These are phyloP conservation scores for Cyclostephanos tholiformis DNA, from an alignment of 108 stramenopile species.

Conservation along the genomic window DNA sequence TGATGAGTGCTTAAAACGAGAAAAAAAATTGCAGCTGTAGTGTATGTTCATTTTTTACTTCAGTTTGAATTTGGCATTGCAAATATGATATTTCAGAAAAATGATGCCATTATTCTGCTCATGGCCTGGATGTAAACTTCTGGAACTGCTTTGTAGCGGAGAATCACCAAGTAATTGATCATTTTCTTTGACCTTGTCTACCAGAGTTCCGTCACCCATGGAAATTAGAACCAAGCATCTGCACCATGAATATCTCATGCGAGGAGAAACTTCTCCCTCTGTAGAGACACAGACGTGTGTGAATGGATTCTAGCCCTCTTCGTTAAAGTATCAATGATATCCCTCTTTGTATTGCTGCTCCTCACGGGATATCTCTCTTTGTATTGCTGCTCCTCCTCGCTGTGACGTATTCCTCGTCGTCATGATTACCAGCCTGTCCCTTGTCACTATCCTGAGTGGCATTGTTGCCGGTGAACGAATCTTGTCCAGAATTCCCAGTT, in stretches of 20 bases:
- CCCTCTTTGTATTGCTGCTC: background rate
- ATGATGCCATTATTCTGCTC: too few relatives aligned
- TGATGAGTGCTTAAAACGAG: too few relatives aligned
- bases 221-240: too few relatives aligned
- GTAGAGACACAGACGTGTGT: conserved; percentile 12
- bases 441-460: background rate
- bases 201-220: conserved; percentile 2
- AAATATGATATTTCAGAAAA: too few relatives aligned
- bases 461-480: background rate
- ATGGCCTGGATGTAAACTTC: conserved; percentile 51
- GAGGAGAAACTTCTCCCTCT: background rate
- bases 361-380: too few relatives aligned
- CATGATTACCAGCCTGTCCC: background rate
- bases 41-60: too few relatives aligned
- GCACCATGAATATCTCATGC: background rate
- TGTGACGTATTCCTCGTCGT: background rate
- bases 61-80: too few relatives aligned
- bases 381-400: too few relatives aligned
- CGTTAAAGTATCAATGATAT: background rate
- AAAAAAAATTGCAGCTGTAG: too few relatives aligned
- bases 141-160: conserved; percentile 33
- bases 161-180: conserved; percentile 24
- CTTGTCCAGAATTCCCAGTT: background rate
- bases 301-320: background rate
- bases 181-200: conserved; percentile 21